A percentile compares a stretch with the other conserved stretches of the same genome.
These are phyloP conservation scores for Terfezia boudieri DNA, from an alignment of 495 filamentous ascomycete genomes.

Conservation along the genomic window DNA sequence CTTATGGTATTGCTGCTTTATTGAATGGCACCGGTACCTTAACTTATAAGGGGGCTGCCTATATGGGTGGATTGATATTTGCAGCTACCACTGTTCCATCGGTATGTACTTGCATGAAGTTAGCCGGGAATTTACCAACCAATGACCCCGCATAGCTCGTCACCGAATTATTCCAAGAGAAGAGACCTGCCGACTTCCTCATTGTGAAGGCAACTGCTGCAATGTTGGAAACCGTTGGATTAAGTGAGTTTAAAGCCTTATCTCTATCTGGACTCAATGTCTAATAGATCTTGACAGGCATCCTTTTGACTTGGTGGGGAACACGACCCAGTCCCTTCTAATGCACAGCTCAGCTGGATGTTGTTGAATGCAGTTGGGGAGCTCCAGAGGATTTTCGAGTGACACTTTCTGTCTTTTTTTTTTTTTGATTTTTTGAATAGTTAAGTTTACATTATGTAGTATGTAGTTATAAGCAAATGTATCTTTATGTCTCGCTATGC, in stretches of 20 bases:
- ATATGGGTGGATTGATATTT: slow-evolving; percentile 78
- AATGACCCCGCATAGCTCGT: slow-evolving; percentile 37
- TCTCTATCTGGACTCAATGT: too few species aligned
- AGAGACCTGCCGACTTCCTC: slow-evolving; percentile 70
- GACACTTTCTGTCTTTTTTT: too few species aligned
- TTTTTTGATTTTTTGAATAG: too few species aligned
- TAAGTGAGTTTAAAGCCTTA: slow-evolving; percentile 25
- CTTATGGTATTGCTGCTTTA: slow-evolving; percentile 84
- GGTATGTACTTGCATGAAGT: slow-evolving; percentile 29
- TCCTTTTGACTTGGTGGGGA: slow-evolving; percentile 96
- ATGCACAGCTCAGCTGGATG: background rate
- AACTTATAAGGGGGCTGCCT: slow-evolving; percentile 89
- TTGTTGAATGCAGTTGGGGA: too few species aligned
- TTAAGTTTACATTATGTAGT: too few species aligned
- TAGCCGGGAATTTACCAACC: slow-evolving; percentile 1
- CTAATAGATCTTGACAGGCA: background rate
- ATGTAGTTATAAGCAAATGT: too few species aligned
- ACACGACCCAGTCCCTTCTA: slow-evolving; percentile 74
- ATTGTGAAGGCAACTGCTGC: slow-evolving; percentile 64
- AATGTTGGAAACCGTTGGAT: slow-evolving; percentile 77
- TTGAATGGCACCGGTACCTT: slow-evolving; percentile 90
- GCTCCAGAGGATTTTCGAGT: too few species aligned
- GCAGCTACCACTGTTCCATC: slow-evolving; percentile 69
- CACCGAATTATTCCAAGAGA: slow-evolving; percentile 69
- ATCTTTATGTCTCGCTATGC: too few species aligned